These are phyloP conservation scores for Phytophthora vignae DNA, from an alignment of 352 stramenopile genomes.

Conservation along the genomic window DNA sequence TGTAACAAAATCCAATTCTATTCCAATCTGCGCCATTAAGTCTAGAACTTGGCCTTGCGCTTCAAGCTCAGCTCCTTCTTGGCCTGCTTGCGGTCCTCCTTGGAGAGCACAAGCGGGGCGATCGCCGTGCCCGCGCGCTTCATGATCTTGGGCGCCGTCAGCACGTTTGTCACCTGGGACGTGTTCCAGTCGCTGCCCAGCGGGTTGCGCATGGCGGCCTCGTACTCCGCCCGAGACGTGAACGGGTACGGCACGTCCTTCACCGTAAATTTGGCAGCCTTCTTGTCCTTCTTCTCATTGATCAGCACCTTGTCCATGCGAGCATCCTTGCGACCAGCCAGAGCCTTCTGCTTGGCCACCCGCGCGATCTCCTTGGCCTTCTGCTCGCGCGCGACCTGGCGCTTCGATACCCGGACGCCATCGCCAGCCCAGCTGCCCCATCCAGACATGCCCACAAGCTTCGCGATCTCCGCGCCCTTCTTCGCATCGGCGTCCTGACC, in stretches of 20 bases:
- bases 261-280: constrained; percentile 84
- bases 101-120: constrained; percentile 90
- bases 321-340: constrained; percentile 76
- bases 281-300: constrained; percentile 92
- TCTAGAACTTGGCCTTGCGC: constrained; percentile 86
- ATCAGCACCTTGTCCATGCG: constrained; percentile 80
- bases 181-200: constrained; percentile 97
- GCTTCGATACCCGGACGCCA: constrained; percentile 79
- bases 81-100: constrained; percentile 86
- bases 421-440: constrained; percentile 93
- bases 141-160: constrained; percentile 95
- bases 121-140: constrained; percentile 95
- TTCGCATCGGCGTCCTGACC: constrained; percentile 72
- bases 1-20: constrained; percentile 43
- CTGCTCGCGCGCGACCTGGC: constrained; percentile 85
- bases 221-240: constrained; percentile 97
- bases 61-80: constrained; percentile 83
- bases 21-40: constrained; percentile 21
- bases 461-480: constrained; percentile 80
- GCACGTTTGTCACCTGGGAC: constrained; percentile 85
- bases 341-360: constrained; percentile 76
- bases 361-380: constrained; percentile 74
- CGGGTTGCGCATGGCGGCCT: constrained; percentile 95
- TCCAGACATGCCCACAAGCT: constrained; percentile 86
- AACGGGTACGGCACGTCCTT: constrained; percentile 98